Evolutionary conservation across 805 yeast species (phyloP), one percentile per base, ranked within the genome.

Genomic region (Zygosaccharomyces rouxii): DNA sequence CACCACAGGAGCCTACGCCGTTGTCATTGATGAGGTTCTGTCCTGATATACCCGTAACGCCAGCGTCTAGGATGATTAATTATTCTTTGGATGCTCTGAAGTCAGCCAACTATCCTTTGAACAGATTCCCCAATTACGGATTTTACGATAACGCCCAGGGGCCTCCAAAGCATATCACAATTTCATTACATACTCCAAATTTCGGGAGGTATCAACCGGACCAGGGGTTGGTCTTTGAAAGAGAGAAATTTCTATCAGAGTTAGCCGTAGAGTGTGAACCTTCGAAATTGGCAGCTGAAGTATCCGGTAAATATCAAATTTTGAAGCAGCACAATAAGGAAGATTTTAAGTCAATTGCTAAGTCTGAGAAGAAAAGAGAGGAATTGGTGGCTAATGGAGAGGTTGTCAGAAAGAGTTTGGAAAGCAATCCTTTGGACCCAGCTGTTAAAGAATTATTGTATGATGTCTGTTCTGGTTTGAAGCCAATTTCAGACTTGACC

Each of bases 181-280:
- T 46, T 25, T 51, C 57, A 16, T 81, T 72, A 64, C 70, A 66
- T 56, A 79, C 89, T 47, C 70, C 73, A 5, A 86, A 86, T 58
- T 81, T 85, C 7, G 97, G 89, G 6, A 77, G 86, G 10, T 70
- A 90, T 41, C 73, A 83, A 2, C 71, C 78, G 7, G 95, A 95
- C 0, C 71, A 78, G 55, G 64, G 63, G 3, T 41, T 62, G 18
- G 46, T 51, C 5, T 40, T 60, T 21, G 54, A 56, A 28, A 57
- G 54, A 35, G 67, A 66, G 41, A 59, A 48, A 25, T 49, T 60
- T 21, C 49, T 59, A 26, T 57, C 56, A n/a, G 65, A 64, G 41
- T 25, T 56, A 4, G 35, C 44, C 3, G 44, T 59, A 6, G 22
- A 49, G 3, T 39, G 50, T 4, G 55, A 62, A 43, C 23, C 44